phyloP scores from a whole-genome alignment of 208 protist genomes.

The Leishmania tarentolae region DNA sequence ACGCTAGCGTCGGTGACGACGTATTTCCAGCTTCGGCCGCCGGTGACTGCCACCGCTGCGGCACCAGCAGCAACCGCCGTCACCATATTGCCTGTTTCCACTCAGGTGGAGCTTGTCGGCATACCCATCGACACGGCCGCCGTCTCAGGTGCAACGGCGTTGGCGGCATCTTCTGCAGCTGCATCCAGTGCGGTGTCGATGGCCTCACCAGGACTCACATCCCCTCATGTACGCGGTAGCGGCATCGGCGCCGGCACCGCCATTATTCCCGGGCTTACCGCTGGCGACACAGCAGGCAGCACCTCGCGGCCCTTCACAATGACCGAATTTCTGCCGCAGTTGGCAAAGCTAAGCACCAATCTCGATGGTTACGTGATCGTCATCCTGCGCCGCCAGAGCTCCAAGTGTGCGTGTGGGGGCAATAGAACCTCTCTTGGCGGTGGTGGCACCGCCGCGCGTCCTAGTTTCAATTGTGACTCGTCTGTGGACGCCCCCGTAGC shows the following conservation, averaged over 20 bases:
- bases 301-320: constrained; percentile 15
- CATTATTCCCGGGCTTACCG: background rate
- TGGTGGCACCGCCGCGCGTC: background rate
- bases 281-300: background rate
- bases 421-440: background rate
- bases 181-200: background rate
- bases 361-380: constrained; percentile 37
- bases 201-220: background rate
- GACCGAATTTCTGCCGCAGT: constrained; percentile 21
- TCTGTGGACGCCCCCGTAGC: background rate
- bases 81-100: constrained; percentile 13
- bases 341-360: constrained; percentile 31
- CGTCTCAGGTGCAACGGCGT: background rate
- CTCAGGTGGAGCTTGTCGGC: constrained; percentile 32
- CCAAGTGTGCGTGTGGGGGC: background rate
- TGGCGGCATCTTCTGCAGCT: background rate
- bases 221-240: constrained; percentile 1
- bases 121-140: constrained; percentile 17
- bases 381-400: constrained; percentile 18
- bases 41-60: background rate
- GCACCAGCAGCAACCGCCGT: background rate
- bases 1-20: constrained; percentile 23
- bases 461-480: background rate
- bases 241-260: background rate
- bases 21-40: constrained; percentile 21